Conservation (phyloP, 192 early-diverging fungal species). For the Cetraspora pellucida region DNA sequence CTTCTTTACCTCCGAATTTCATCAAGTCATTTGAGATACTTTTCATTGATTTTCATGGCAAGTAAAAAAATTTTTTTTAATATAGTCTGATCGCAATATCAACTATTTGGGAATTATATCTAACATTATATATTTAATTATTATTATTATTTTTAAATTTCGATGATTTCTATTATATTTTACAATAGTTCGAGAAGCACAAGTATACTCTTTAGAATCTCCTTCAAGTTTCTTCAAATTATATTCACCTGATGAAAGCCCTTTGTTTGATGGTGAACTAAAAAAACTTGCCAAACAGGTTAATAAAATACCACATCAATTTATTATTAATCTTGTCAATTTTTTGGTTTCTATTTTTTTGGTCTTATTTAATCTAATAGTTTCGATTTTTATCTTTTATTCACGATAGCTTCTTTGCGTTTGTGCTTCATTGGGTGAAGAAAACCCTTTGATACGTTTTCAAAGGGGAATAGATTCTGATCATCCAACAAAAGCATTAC, state of each 20-base stretch:
- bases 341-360: too few relatives aligned
- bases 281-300: constrained; percentile 60
- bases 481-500: constrained; percentile 65
- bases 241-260: constrained; percentile 59
- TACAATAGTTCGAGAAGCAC: constrained; percentile 57
- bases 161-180: background rate
- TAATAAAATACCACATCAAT: background rate
- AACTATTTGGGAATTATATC: background rate
- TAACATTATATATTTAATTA: background rate
- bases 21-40: constrained; percentile 74
- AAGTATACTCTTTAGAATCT: constrained; percentile 73
- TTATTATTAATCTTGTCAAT: background rate
- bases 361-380: background rate
- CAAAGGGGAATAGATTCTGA: constrained; percentile 68
- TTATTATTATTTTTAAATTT: too few relatives aligned
- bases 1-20: constrained; percentile 54
- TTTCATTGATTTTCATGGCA: constrained; percentile 83
- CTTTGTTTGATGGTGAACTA: constrained; percentile 48
- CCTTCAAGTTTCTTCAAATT: constrained; percentile 64
- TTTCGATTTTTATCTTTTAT: background rate
- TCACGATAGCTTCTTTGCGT: constrained; percentile 76
- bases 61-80: background rate
- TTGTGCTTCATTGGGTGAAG: constrained; percentile 77
- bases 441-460: constrained; percentile 92
- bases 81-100: too few relatives aligned